These are phyloP conservation scores for Aspergillus hiratsukae DNA, from an alignment of 2,329 filamentous ascomycete genomes.

Conservation along the genomic window DNA sequence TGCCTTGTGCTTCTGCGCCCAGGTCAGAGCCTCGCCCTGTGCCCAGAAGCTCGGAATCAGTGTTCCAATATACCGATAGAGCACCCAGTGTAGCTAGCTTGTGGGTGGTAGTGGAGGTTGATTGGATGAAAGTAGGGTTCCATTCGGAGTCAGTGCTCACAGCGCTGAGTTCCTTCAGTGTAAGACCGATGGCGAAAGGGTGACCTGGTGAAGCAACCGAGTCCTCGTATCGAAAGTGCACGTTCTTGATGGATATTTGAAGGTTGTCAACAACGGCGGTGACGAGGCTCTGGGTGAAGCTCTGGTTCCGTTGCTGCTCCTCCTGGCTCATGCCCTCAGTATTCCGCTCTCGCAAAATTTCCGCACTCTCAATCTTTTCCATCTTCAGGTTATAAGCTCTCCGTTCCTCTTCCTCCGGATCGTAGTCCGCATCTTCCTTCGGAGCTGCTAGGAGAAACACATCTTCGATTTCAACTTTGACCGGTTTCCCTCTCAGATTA, in stretches of 20 bases:
- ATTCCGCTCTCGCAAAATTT: conserved; percentile 86
- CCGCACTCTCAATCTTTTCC: conserved; percentile 95
- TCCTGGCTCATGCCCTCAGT: conserved; percentile 91
- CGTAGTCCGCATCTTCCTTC: conserved; percentile 89
- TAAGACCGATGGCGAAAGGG: conserved; percentile 88
- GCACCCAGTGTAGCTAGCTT: conserved; percentile 90
- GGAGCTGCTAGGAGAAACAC: conserved; percentile 93
- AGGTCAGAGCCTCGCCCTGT: conserved; percentile 69
- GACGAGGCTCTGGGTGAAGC: conserved; percentile 89
- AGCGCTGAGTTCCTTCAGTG: conserved; percentile 92
- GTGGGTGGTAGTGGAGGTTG: conserved; percentile 75
- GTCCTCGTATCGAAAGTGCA: conserved; percentile 97
- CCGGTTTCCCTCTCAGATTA: conserved; percentile 87
- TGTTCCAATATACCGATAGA: conserved; percentile 96
- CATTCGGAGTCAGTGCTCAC: conserved; percentile 93
- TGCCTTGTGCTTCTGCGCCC: conserved; percentile 53
- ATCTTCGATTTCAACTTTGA: conserved; percentile 94
- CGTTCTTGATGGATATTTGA: conserved; percentile 96
- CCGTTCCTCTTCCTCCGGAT: conserved; percentile 85
- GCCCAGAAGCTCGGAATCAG: conserved; percentile 78
- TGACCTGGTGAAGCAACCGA: conserved; percentile 92
- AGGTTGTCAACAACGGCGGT: conserved; percentile 98
- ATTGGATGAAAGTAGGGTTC: conserved; percentile 93
- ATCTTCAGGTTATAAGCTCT: conserved; percentile 91
- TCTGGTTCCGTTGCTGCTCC: conserved; percentile 96